These are phyloP conservation scores for Linaria vulgaris DNA, from an alignment of 257 asterid species.

Conservation along the genomic window DNA sequence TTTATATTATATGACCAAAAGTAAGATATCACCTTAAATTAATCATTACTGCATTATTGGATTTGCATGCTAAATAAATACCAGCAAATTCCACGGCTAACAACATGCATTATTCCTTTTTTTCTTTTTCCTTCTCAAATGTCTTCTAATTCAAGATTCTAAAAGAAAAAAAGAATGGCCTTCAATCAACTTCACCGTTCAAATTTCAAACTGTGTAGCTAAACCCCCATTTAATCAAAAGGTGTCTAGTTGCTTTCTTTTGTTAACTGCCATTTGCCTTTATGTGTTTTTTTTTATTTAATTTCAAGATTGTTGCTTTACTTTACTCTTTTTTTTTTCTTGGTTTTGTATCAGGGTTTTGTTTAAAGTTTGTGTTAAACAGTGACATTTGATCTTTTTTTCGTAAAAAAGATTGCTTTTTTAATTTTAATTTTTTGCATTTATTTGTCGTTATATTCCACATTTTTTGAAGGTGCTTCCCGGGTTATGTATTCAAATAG, in stretches of 20 bases:
- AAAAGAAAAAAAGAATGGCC: no score
- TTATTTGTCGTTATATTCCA: not conserved
- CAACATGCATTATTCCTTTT: no score
- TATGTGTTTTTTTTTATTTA: not conserved
- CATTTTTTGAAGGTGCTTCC: slow-evolving; percentile 29
- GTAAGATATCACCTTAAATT: no score
- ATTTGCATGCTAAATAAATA: no score
- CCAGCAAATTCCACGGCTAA: no score
- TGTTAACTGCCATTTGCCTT: slow-evolving; percentile 40
- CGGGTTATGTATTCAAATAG: slow-evolving; percentile 40
- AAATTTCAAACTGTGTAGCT: slow-evolving; percentile 60
- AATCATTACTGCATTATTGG: no score
- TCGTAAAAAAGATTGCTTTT: slow-evolving; percentile 14
- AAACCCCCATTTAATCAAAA: slow-evolving; percentile 39
- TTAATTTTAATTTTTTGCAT: not conserved
- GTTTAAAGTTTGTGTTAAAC: slow-evolving; percentile 33
- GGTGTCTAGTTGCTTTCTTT: slow-evolving; percentile 49
- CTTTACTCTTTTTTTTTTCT: slow-evolving; percentile 38
- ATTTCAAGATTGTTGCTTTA: slow-evolving; percentile 4
- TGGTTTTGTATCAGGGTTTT: slow-evolving; percentile 29
- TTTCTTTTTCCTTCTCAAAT: no score
- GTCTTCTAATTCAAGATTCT: no score
- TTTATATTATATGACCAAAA: no score
- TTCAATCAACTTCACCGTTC: slow-evolving; percentile 32
- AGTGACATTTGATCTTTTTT: slow-evolving; percentile 38